phyloP scores from a whole-genome alignment of 352 stramenopile genomes.

The Pythium monospermum region DNA sequence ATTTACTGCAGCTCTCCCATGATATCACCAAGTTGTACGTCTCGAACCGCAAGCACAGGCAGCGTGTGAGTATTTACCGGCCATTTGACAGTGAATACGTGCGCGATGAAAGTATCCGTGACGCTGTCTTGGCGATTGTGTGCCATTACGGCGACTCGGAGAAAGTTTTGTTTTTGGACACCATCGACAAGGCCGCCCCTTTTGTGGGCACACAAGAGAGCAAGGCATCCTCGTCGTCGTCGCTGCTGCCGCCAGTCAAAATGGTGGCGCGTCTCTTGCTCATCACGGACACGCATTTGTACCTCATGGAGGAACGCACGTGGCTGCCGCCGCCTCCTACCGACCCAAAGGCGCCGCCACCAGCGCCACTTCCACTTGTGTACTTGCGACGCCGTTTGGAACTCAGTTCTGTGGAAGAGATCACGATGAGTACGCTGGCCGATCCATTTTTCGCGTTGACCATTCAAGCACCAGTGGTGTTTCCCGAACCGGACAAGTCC shows the following conservation, averaged over 20 bases:
- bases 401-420: constrained; percentile 61
- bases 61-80: constrained; percentile 84
- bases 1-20: constrained; percentile 77
- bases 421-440: constrained; percentile 77
- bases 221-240: not conserved
- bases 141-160: constrained; percentile 72
- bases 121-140: constrained; percentile 64
- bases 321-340: constrained; percentile 39
- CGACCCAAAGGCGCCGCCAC: constrained; percentile 45
- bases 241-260: constrained; percentile 27
- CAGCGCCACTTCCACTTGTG: constrained; percentile 54
- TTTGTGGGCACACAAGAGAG: constrained; percentile 15
- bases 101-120: constrained; percentile 48
- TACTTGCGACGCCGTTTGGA: constrained; percentile 64
- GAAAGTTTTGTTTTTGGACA: constrained; percentile 82
- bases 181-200: constrained; percentile 65
- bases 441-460: constrained; percentile 76
- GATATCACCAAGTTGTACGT: constrained; percentile 86
- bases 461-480: constrained; percentile 47
- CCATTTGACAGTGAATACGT: constrained; percentile 86
- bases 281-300: constrained; percentile 70
- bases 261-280: constrained; percentile 47
- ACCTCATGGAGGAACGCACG: constrained; percentile 72
- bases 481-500: constrained; percentile 62
- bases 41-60: constrained; percentile 73